Evolutionary conservation across 768 basidiomycete species (phyloP).

Genomic region (Steccherinum ochraceum): DNA sequence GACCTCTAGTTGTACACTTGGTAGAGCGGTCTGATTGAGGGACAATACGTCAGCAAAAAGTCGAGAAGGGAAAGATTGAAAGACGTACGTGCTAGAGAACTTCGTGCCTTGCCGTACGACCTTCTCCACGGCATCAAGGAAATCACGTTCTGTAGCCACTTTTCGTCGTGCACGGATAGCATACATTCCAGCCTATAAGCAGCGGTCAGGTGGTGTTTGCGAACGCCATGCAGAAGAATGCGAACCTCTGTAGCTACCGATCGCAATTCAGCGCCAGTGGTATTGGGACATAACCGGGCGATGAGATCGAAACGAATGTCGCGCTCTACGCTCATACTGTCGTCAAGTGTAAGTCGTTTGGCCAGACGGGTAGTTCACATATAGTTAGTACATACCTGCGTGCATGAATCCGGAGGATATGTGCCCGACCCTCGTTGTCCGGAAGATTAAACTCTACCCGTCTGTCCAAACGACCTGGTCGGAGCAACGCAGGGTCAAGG

Average conservation of each 20-base stretch:
- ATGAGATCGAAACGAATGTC: constrained; percentile 98
- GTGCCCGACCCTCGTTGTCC: constrained; percentile 92
- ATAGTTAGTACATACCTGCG: constrained; percentile 55
- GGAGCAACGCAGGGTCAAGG: constrained; percentile 90
- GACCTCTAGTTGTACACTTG: constrained; percentile 91
- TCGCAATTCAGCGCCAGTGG: constrained; percentile 96
- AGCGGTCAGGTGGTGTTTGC: neutral
- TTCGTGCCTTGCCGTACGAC: constrained; percentile 97
- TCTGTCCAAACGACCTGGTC: constrained; percentile 93
- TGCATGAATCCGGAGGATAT: constrained; percentile 95
- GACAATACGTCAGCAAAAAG: constrained; percentile 7
- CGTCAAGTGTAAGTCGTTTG: constrained; percentile 1
- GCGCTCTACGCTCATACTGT: constrained; percentile 97
- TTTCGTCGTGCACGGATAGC: constrained; percentile 95
- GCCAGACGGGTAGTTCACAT: neutral
- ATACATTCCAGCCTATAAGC: constrained; percentile 98
- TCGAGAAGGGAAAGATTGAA: neutral
- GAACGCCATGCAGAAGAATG: constrained; percentile 7
- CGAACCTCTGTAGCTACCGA: constrained; percentile 93
- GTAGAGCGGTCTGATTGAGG: constrained; percentile 63
- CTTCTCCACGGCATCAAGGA: constrained; percentile 97
- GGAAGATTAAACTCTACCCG: constrained; percentile 96
- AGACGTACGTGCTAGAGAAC: constrained; percentile 90
- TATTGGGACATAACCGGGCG: constrained; percentile 94
- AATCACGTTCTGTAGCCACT: constrained; percentile 95